Percentiles rank a stretch among this genome's conserved stretches.
Conservation (phyloP, 768 basidiomycete species). For the Dendrothele bispora region DNA sequence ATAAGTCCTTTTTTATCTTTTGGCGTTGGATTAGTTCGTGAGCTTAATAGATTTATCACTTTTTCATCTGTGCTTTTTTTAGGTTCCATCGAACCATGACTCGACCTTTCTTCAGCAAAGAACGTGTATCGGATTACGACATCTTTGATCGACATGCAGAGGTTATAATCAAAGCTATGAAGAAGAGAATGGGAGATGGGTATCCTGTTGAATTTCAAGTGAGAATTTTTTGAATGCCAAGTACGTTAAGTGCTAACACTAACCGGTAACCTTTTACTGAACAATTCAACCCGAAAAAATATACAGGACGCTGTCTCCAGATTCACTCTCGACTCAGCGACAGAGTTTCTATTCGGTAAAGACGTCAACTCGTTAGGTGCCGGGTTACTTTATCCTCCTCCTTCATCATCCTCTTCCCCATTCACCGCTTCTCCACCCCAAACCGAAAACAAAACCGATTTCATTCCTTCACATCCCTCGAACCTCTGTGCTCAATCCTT, state of each 20-base stretch:
- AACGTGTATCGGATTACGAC: conserved; percentile 35
- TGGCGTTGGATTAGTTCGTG: background rate
- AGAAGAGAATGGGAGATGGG: conserved; percentile 41
- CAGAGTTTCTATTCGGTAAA: too few species aligned
- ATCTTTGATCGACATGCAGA: conserved; percentile 25
- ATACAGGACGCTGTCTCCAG: too few species aligned
- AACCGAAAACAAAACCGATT: conserved; percentile 17
- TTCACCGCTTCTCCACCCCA: conserved; percentile 17
- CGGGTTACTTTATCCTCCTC: conserved; percentile 48
- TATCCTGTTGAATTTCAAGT: too few species aligned
- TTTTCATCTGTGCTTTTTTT: background rate
- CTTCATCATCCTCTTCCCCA: conserved; percentile 16
- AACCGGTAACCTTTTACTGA: too few species aligned
- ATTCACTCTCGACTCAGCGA: too few species aligned
- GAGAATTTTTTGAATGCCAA: too few species aligned
- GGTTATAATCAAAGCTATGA: conserved; percentile 44
- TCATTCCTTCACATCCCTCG: conserved; percentile 32
- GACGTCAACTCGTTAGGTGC: too few species aligned
- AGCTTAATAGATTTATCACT: too few species aligned
- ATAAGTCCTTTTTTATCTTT: background rate
- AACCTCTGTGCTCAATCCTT: conserved; percentile 53
- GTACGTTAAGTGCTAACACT: background rate
- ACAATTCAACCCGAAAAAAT: too few species aligned
- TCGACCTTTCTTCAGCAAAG: conserved; percentile 43
- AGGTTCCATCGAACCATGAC: conserved; percentile 48